Evolutionary conservation across 2,329 filamentous ascomycete genomes (phyloP).

Genomic region (Clonostachys solani): DNA sequence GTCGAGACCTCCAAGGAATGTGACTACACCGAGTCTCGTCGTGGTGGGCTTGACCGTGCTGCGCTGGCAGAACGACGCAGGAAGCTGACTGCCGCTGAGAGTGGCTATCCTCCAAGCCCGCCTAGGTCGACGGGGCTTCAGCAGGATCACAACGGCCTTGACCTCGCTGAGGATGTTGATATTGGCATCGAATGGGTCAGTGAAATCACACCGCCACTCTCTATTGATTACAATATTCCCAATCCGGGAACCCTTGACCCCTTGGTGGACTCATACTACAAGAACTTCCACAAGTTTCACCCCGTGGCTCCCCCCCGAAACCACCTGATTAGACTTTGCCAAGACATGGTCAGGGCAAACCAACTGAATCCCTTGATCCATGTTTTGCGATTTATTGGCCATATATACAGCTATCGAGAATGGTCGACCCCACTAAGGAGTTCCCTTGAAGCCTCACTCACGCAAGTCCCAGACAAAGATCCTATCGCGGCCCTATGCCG

Average conservation of each 20-base stretch:
- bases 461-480: neutral
- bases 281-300: slow-evolving; percentile 23
- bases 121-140: neutral
- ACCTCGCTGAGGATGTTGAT: neutral
- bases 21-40: slow-evolving; percentile 44
- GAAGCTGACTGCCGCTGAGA: slow-evolving; percentile 10
- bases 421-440: slow-evolving; percentile 2
- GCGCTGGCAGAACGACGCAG: slow-evolving; percentile 18
- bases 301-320: slow-evolving; percentile 16
- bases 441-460: slow-evolving; percentile 4
- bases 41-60: slow-evolving; percentile 32
- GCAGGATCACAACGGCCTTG: neutral
- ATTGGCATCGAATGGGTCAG: neutral
- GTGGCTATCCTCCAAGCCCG: neutral
- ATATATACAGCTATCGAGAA: slow-evolving; percentile 16
- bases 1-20: slow-evolving; percentile 35
- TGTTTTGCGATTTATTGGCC: slow-evolving; percentile 25
- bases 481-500: slow-evolving; percentile 27
- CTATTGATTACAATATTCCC: neutral
- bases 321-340: slow-evolving; percentile 7
- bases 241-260: slow-evolving; percentile 7
- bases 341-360: neutral
- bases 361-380: slow-evolving; percentile 12
- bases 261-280: slow-evolving; percentile 26
- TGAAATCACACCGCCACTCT: neutral